phyloP scores from a whole-genome alignment of 306 rosid genomes.

The Glycine latifolia region DNA sequence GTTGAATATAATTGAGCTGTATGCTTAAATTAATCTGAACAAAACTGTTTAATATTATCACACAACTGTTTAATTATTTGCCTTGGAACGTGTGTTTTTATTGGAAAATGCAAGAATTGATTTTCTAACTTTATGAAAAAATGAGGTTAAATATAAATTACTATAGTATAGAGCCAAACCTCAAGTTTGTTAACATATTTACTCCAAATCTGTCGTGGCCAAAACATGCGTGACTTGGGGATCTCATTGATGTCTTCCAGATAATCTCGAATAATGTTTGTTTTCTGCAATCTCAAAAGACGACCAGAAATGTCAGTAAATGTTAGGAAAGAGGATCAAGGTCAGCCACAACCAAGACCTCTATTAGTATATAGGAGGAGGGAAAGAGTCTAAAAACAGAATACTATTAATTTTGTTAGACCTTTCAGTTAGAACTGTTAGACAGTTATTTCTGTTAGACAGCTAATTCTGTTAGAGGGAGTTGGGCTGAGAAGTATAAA shows the following conservation, averaged over 20 bases:
- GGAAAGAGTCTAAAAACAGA: no score
- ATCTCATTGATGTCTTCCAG: constrained; percentile 98
- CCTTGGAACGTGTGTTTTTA: not conserved
- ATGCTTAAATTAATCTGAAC: constrained; percentile 2
- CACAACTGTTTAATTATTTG: not conserved
- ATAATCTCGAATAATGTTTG: constrained; percentile 96
- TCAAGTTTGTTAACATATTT: constrained; percentile 93
- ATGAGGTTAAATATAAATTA: constrained; percentile 21
- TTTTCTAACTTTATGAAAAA: not conserved
- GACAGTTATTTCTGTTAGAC: no score
- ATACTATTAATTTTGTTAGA: no score
- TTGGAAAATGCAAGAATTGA: not conserved
- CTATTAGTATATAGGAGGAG: no score
- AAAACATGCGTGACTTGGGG: constrained; percentile 98
- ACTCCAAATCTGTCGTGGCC: constrained; percentile 97
- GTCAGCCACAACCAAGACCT: no score
- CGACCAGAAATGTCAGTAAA: constrained; percentile 33
- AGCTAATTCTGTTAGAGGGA: no score
- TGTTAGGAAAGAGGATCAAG: no score
- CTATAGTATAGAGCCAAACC: constrained; percentile 60
- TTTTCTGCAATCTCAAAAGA: constrained; percentile 73
- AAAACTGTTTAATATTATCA: no score
- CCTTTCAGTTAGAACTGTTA: no score
- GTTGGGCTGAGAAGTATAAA: no score
- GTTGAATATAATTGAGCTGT: not conserved